Base-by-base conservation (phyloP, 106 monocot genomes). In the Phalaenopsis aphrodite region DNA sequence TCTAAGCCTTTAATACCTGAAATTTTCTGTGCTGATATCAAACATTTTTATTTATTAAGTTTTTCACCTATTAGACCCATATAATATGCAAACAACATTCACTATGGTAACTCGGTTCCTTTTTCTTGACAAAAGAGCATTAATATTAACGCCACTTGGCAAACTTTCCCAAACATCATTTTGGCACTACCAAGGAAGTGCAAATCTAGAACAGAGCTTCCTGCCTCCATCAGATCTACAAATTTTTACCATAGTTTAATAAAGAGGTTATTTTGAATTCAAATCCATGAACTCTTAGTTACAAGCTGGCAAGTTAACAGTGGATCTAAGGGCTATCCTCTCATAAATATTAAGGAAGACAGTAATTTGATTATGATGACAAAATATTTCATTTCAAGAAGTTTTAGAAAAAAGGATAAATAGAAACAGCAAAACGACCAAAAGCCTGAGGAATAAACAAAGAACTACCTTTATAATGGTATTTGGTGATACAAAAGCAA, bases 391-490 rank as follows among this genome's bases (percentile, higher is more conserved):
- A 37, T 36, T 16, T 38, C 15, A 36, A 71, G 38, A 71, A 71
- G 0, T 71, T 71, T 71, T 41, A 17, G 3, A 38, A 37, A 24
- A 12, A 66, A 66, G 14, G 8, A 41, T 71, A 3, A 71, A 71
- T 23, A 65, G 7, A 24, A 6, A 65, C n/a, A 23, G n/a, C 64
- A 65, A 65, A n/a, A n/a, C n/a, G n/a, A 71, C 3, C 41, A 71
- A 71, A 71, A 38, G 39, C 4, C 14, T 16, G 41, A 41, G 71
- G 15, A 71, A 71, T 0, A 15, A 52, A 52, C 14, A 71, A 71
- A 71, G 5, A 76, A 80, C 16, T 68, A 93, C 93, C 91, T 91
- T 86, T 21, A 93, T 75, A 18, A 95, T 95, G 5, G 82, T 82
- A 75, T 78, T 61, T 42, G 93, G 84, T 4, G 89, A 85, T 75